These are phyloP conservation scores for Capsicum baccatum DNA, from an alignment of 257 asterid species.

Conservation along the genomic window DNA sequence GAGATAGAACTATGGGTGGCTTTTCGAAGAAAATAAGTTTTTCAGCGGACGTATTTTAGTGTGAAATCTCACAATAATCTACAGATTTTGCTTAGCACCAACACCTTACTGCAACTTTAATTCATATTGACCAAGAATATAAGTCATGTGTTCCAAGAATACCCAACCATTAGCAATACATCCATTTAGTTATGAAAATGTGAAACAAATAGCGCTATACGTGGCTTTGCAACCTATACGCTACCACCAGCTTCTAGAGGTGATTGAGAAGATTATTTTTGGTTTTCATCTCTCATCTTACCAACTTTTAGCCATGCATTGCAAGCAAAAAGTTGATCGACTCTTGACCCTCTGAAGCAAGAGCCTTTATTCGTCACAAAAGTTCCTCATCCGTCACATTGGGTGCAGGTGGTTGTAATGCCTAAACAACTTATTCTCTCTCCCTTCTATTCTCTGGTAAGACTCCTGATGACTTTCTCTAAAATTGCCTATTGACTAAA, in stretches of 20 bases:
- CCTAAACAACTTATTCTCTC: not conserved
- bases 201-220: not conserved
- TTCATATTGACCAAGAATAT: not conserved
- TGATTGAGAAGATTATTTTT: not conserved
- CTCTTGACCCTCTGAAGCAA: not conserved
- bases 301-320: not conserved
- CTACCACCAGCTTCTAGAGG: not conserved
- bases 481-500: not conserved
- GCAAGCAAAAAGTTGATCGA: not conserved
- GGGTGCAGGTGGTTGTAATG: not conserved
- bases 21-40: not conserved
- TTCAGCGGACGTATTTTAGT: not conserved
- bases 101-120: not conserved
- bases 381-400: not conserved
- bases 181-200: not conserved
- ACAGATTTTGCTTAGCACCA: not conserved
- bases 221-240: constrained; percentile 10
- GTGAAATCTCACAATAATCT: not conserved
- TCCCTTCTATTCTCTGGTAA: not conserved
- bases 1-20: not conserved
- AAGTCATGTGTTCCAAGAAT: not conserved
- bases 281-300: not conserved
- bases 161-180: not conserved
- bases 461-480: not conserved
- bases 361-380: not conserved